phyloP scores from a whole-genome alignment of 139 green algal genomes.

The Ulvella scutata region DNA sequence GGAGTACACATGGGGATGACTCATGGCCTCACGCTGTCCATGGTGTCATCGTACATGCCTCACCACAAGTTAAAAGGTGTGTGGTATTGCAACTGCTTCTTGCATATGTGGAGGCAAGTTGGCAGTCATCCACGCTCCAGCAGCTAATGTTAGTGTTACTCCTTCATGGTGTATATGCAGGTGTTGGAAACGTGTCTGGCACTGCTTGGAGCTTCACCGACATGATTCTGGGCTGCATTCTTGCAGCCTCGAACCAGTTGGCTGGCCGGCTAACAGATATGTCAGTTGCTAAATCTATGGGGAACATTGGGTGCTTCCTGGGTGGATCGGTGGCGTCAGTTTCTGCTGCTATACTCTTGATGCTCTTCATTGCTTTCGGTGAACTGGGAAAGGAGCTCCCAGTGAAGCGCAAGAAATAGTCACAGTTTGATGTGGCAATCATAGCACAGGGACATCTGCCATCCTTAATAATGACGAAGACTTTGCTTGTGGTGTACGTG shows the following conservation, averaged over 20 bases:
- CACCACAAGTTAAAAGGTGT: not conserved
- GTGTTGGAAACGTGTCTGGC: slow-evolving; percentile 50
- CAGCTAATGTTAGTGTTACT: not conserved
- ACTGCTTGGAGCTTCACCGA: slow-evolving; percentile 72
- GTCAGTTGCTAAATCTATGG: slow-evolving; percentile 19
- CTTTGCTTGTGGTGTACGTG: too few species aligned
- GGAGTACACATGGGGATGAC: slow-evolving; percentile 73
- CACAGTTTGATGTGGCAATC: too few species aligned
- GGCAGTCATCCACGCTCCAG: too few species aligned
- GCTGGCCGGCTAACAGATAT: slow-evolving; percentile 49
- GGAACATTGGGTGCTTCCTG: slow-evolving; percentile 61
- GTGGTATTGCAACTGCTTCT: not conserved
- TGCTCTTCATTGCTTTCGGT: slow-evolving; percentile 37
- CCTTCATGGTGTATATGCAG: slow-evolving; percentile 1
- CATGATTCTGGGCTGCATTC: slow-evolving; percentile 52
- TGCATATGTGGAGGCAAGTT: not conserved
- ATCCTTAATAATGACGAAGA: too few species aligned
- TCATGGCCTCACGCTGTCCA: slow-evolving; percentile 53
- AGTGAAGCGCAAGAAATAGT: not conserved
- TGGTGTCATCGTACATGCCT: slow-evolving; percentile 54
- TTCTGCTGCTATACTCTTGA: slow-evolving; percentile 27
- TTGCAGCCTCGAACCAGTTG: slow-evolving; percentile 48
- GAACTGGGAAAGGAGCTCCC: slow-evolving; percentile 30
- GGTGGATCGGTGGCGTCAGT: slow-evolving; percentile 35
- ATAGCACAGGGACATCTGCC: too few species aligned